These are phyloP conservation scores for Coemansia sp. DNA, from an alignment of 192 early-diverging fungal genomes.

Conservation along the genomic window DNA sequence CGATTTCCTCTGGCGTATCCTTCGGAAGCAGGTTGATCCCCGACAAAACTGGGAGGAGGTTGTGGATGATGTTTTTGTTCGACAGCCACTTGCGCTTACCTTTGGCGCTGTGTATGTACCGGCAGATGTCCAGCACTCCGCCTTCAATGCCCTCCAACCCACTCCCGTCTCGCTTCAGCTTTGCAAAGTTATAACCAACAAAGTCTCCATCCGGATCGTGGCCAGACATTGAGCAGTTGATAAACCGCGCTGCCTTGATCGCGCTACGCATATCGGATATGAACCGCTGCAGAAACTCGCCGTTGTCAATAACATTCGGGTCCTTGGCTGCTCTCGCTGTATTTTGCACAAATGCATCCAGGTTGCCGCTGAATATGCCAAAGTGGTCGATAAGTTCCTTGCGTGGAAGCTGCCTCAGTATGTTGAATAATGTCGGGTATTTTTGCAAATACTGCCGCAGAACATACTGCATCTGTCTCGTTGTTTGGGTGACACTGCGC, in stretches of 20 bases:
- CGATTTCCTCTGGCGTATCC: conserved; percentile 9
- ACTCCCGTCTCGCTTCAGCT: conserved; percentile 15
- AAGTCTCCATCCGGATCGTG: conserved; percentile 36
- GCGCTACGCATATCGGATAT: conserved; percentile 24
- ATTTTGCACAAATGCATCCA: conserved; percentile 23
- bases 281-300: conserved; percentile 21
- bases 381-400: conserved; percentile 33
- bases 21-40: conserved; percentile 7
- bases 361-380: conserved; percentile 43
- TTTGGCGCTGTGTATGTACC: conserved; percentile 4
- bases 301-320: conserved; percentile 8
- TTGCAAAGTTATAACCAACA: conserved; percentile 42
- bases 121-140: conserved; percentile 25
- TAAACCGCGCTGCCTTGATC: conserved; percentile 28
- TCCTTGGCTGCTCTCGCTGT: conserved; percentile 10
- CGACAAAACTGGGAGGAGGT: conserved; percentile 28
- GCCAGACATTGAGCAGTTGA: conserved; percentile 33
- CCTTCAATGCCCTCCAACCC: conserved; percentile 31
- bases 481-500: conserved; percentile 24
- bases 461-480: conserved; percentile 24
- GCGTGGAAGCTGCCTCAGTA: conserved; percentile 15
- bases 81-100: conserved; percentile 18
- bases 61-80: conserved; percentile 31
- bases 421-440: conserved; percentile 9
- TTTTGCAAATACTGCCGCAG: conserved; percentile 16